Base-by-base conservation (phyloP, 352 stramenopile species). In the Elongisporangium prolatum region DNA sequence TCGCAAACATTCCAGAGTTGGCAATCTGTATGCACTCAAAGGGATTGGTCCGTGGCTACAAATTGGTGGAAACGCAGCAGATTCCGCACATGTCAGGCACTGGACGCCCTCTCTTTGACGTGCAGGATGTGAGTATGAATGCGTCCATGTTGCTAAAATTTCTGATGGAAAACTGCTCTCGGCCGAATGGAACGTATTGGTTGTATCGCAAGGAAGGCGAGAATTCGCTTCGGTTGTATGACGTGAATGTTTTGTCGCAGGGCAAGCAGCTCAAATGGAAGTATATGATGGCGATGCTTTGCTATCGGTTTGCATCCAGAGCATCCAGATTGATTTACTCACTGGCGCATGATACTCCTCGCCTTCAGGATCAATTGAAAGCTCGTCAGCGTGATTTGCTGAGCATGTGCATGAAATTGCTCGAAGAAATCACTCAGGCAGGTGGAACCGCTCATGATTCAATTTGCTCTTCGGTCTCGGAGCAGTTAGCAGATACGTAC, bases 201-300 rank as follows among this genome's bases (percentile, higher is more conserved):
- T 38, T 95, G 55, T 77, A 92, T 67, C 75, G 86, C 10, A 88
- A 86, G 48, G 72, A 91, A 68, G 86, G 84, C n/a, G 83, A 93
- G 54, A 85, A 68, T 38, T 88, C 84, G 47, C 57, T 95, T 24
- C 83, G 81, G 10, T 66, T 95, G 21, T 95, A 95, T 50, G 86
- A 95, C 38, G 82, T 95, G 0, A 76, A 91, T 57, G 80, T 93
- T 21, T 64, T 95, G 3, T 93, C 86, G 0, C 75, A 91, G 56
- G 84, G 84, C 53, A 90, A 88, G 47, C 83, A 95, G 38, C 70
- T 91, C 50, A 95, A 95, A 70, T 95, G 86, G 86, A 95, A 95
- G 72, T 95, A 95, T 61, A 93, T 93, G 83, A 92, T 93, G 81
- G 84, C 86, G 25, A 95, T 95, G 86, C 66, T 95, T 16, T 95